Evolutionary conservation across 495 filamentous ascomycete genomes (phyloP).

Genomic region (Paragyromitra xinjiangensis): DNA sequence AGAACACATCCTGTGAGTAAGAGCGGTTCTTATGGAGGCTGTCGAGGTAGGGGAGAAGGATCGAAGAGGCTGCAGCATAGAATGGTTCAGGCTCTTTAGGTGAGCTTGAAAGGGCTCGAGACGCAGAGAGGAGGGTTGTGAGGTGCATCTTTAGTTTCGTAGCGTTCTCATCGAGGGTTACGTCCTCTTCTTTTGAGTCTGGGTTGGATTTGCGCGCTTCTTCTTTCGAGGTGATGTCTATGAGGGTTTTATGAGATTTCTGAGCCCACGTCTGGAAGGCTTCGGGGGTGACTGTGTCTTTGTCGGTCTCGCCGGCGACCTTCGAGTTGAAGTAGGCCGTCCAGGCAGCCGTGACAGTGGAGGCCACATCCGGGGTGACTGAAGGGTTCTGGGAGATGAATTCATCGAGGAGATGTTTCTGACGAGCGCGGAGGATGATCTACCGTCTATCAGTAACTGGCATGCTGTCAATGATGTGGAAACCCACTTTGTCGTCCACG

Average conservation of each 20-base stretch:
- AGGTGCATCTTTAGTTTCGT: constrained; percentile 94
- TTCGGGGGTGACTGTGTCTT: constrained; percentile 23
- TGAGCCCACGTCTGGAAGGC: constrained; percentile 46
- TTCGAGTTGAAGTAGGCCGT: constrained; percentile 78
- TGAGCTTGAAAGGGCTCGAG: constrained; percentile 64
- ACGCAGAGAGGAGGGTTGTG: constrained; percentile 73
- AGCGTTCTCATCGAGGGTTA: constrained; percentile 70
- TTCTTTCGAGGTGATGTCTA: constrained; percentile 46
- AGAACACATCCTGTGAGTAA: constrained; percentile 81
- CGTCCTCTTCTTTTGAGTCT: constrained; percentile 27
- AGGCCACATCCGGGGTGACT: constrained; percentile 58
- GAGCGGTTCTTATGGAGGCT: constrained; percentile 75
- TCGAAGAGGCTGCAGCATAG: constrained; percentile 66
- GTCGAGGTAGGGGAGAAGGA: constrained; percentile 89
- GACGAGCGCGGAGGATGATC: constrained; percentile 85
- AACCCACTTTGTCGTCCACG: constrained; percentile 82
- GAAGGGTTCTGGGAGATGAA: constrained; percentile 45
- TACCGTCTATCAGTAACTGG: constrained; percentile 45
- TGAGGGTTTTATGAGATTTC: constrained; percentile 28
- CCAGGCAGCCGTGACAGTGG: constrained; percentile 73
- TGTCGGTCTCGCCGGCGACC: constrained; percentile 62
- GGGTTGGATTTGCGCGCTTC: constrained; percentile 32
- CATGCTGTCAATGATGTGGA: neutral
- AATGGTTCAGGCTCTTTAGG: constrained; percentile 67
- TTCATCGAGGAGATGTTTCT: constrained; percentile 76